phyloP scores from a whole-genome alignment of 371 early-diverging fungal species.

The Apophysomyces variabilis region DNA sequence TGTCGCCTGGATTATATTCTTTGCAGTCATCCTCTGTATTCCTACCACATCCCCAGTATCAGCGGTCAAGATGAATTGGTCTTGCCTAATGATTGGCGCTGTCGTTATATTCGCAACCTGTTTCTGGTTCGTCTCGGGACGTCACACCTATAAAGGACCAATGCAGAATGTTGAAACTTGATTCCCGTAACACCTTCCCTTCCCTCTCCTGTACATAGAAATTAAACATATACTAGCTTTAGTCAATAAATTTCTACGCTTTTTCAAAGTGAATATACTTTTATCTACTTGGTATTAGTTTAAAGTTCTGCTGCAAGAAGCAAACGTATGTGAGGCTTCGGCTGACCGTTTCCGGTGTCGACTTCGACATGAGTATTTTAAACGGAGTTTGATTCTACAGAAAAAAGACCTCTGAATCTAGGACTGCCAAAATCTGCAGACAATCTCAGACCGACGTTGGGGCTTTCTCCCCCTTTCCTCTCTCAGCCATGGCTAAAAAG shows the following conservation, averaged over 20 bases:
- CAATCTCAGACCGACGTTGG: not conserved
- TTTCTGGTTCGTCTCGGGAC: slow-evolving; percentile 28
- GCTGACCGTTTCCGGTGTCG: too few species aligned
- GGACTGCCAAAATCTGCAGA: not conserved
- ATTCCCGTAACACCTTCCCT: not conserved
- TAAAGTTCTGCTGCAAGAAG: too few species aligned
- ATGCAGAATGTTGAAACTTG: slow-evolving; percentile 11
- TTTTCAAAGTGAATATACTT: not conserved
- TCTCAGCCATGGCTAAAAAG: not conserved
- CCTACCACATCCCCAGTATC: slow-evolving; percentile 26
- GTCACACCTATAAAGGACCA: slow-evolving; percentile 27
- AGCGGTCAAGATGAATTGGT: slow-evolving; percentile 29
- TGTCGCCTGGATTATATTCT: slow-evolving; percentile 33
- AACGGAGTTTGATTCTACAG: too few species aligned
- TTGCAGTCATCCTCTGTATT: slow-evolving; percentile 32
- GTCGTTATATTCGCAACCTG: slow-evolving; percentile 22
- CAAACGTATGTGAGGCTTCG: too few species aligned
- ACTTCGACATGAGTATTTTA: too few species aligned
- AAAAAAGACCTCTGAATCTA: not conserved
- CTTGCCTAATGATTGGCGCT: slow-evolving; percentile 33
- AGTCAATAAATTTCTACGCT: not conserved
- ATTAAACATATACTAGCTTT: not conserved
- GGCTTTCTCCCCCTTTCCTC: not conserved
- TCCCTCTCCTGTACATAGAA: slow-evolving; percentile 1
- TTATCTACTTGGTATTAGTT: too few species aligned